Base-by-base conservation (phyloP, 208 protist species). In the Blechomonas ayalai region DNA sequence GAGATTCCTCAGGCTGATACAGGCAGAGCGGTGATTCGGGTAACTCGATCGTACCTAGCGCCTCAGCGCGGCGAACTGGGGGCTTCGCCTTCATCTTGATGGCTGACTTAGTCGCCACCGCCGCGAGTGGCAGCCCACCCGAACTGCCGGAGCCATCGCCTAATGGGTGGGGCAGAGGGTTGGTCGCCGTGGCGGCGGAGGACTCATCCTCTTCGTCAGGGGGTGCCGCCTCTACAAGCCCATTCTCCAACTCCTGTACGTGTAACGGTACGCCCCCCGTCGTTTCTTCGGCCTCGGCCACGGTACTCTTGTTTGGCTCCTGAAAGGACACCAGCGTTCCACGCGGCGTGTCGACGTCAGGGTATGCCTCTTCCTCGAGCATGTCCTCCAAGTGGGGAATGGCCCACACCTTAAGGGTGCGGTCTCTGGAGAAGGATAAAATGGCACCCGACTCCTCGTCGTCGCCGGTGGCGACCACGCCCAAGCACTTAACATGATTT, bases 1-100 rank as follows among this genome's bases (percentile, higher is more conserved):
- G 34, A 2, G 65, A 16, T 7, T 59, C 60, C 7, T 63, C 52
- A 7, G 56, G 44, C 8, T 40, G 28, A 16, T 46, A 49, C 29
- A 66, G 49, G 3, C 64, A 42, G 28, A 72, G 68, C 4, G 80
- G 80, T 2, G 42, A 33, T 37, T 72, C 65, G 25, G 70, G 74
- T 32, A 89, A 64, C 49, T 73, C 80, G 22, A 89, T 57, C 0
- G 69, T 82, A 19, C 71, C 74, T 19, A 89, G 56, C 24, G 75
- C 50, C 9, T 37, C 37, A 16, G 73, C 41, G 3, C 52, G 38
- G 9, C 64, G 68, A 9, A 82, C 61, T 4, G 59, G 33, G n/a
- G 52, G 65, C 26, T 67, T 47, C 40, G 68, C 68, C 28, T 66
- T 52, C 20, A 51, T 32, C 60, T 86, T 86, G 3, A 86, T 36